Evolutionary conservation across 2,329 filamentous ascomycete species (phyloP).

Genomic region (Pyricularia grisea): DNA sequence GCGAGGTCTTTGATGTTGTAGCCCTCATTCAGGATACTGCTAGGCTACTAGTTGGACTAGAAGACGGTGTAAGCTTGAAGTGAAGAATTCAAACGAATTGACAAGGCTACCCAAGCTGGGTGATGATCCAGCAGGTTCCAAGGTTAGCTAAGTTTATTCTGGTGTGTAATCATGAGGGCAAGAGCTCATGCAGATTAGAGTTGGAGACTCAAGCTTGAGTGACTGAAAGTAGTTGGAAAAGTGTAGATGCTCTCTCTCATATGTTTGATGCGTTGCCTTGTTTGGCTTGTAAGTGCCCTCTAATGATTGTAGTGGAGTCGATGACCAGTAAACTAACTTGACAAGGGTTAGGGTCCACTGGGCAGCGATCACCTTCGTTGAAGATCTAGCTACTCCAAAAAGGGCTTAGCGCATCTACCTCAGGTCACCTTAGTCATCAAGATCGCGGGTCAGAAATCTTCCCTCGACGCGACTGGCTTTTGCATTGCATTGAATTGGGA

Average conservation of each 20-base stretch:
- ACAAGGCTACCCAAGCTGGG: no score
- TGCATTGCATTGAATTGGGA: background rate
- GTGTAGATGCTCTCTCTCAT: background rate
- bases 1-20: background rate
- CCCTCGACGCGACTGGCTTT: slow-evolving; percentile 5
- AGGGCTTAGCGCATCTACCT: background rate
- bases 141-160: no score
- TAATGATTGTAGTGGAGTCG: background rate
- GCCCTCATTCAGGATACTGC: no score
- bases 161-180: no score
- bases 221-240: background rate
- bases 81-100: no score
- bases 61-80: no score
- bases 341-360: background rate
- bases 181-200: no score
- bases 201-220: background rate
- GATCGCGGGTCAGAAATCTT: slow-evolving; percentile 5
- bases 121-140: no score
- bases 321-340: background rate
- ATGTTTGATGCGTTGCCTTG: background rate
- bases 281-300: background rate
- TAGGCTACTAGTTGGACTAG: no score
- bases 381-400: background rate
- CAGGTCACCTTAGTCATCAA: background rate
- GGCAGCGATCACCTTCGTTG: background rate